A percentile compares a stretch with the other conserved stretches of the same genome.
Conservation (phyloP, 257 asterid genomes). For the Phtheirospermum japonicum region DNA sequence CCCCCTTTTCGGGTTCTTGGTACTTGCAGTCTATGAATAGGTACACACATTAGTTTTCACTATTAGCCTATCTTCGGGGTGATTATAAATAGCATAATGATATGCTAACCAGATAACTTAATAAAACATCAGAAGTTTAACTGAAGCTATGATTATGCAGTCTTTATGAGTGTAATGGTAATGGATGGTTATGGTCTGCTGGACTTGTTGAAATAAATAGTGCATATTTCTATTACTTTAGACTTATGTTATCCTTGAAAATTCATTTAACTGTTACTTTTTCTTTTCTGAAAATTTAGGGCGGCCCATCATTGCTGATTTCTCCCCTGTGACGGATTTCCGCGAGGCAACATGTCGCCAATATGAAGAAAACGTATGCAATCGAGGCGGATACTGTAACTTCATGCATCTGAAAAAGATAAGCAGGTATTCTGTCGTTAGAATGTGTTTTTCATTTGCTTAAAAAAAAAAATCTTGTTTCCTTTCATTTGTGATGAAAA, state of each 20-base stretch:
- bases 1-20: neutral
- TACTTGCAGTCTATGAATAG: neutral
- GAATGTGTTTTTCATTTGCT: neutral
- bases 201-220: neutral
- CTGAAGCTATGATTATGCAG: neutral
- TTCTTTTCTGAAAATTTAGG: conserved; percentile 34
- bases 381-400: conserved; percentile 91
- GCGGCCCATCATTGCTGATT: conserved; percentile 79
- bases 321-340: conserved; percentile 91
- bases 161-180: neutral
- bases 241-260: neutral
- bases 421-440: conserved; percentile 45
- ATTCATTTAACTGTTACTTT: neutral
- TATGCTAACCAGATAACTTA: neutral
- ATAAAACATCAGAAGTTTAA: neutral
- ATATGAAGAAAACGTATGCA: conserved; percentile 87
- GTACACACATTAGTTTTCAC: neutral
- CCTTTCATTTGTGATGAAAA: neutral
- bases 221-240: conserved; percentile 5
- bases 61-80: neutral
- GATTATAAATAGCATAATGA: neutral
- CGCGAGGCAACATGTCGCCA: conserved; percentile 94
- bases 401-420: conserved; percentile 93
- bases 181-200: neutral
- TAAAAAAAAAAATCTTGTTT: neutral